Conservation (phyloP, 1,139 yeast species). For the Candida gigantensis region DNA sequence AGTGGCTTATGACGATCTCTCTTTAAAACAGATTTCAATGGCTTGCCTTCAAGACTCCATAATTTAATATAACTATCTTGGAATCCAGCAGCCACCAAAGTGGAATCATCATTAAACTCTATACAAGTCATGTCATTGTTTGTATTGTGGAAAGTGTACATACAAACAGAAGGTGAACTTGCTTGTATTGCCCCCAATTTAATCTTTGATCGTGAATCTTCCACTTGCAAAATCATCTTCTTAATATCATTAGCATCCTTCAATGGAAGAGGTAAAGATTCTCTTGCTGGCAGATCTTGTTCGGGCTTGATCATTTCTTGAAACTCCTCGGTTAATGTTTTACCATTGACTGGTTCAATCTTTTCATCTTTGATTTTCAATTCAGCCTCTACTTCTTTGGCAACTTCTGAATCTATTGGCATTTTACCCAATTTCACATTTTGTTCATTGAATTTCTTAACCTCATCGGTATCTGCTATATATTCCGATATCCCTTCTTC, state of each 20-base stretch:
- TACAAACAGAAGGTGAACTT: conserved; percentile 89
- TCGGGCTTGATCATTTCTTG: conserved; percentile 50
- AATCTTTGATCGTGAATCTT: conserved; percentile 78
- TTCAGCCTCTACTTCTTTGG: conserved; percentile 82
- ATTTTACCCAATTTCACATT: conserved; percentile 78
- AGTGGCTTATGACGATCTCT: conserved; percentile 53
- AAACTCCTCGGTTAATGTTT: conserved; percentile 49
- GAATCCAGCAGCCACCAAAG: conserved; percentile 90
- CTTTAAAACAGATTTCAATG: conserved; percentile 65
- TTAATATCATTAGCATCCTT: conserved; percentile 79
- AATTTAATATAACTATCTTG: conserved; percentile 86
- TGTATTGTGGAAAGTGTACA: conserved; percentile 97
- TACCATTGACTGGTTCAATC: conserved; percentile 38
- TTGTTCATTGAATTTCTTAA: conserved; percentile 65
- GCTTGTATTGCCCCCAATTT: conserved; percentile 66
- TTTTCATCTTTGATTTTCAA: conserved; percentile 73
- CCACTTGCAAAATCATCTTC: conserved; percentile 73
- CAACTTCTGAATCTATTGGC: conserved; percentile 84
- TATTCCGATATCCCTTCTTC: conserved; percentile 68
- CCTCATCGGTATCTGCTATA: conserved; percentile 47
- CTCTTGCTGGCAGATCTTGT: conserved; percentile 72
- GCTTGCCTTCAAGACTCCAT: conserved; percentile 92
- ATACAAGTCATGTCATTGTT: conserved; percentile 82
- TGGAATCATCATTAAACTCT: conserved; percentile 84
- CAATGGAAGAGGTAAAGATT: conserved; percentile 79